phyloP scores from a whole-genome alignment of 2,329 filamentous ascomycete genomes.

The Penicillium sp. region DNA sequence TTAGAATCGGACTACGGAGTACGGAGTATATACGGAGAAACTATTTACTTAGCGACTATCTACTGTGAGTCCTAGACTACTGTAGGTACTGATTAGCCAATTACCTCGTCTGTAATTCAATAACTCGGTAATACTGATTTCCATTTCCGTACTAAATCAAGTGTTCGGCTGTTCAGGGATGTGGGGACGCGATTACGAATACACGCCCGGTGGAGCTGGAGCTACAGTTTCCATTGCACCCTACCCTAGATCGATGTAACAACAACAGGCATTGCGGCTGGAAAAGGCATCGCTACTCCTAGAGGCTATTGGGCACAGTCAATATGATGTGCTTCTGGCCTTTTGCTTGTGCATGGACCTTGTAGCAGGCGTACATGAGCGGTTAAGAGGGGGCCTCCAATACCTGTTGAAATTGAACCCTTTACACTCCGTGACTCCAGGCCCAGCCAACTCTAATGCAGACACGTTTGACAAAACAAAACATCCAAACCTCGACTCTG shows the following conservation, averaged over 20 bases:
- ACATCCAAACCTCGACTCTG: not conserved
- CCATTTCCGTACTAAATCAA: not conserved
- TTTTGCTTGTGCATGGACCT: not conserved
- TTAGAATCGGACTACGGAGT: not conserved
- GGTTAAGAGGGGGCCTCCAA: not conserved
- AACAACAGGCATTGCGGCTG: not conserved
- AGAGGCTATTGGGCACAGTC: not conserved
- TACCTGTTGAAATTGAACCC: too few species aligned
- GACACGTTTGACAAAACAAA: not conserved
- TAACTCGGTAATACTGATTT: not conserved
- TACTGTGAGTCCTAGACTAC: not conserved
- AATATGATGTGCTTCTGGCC: too few species aligned
- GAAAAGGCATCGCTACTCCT: not conserved
- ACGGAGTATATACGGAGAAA: conserved; percentile 6
- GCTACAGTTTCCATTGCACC: not conserved
- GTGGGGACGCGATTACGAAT: conserved; percentile 10
- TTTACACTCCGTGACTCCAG: not conserved
- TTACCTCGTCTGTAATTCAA: not conserved
- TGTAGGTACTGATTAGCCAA: not conserved
- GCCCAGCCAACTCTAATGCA: not conserved
- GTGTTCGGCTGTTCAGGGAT: conserved; percentile 6
- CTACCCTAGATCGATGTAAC: not conserved
- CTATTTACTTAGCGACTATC: not conserved
- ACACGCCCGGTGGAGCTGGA: conserved; percentile 6
- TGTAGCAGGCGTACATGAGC: not conserved